Evolutionary conservation across 2,329 filamentous ascomycete species (phyloP).

Genomic region (Fusarium continuum): DNA sequence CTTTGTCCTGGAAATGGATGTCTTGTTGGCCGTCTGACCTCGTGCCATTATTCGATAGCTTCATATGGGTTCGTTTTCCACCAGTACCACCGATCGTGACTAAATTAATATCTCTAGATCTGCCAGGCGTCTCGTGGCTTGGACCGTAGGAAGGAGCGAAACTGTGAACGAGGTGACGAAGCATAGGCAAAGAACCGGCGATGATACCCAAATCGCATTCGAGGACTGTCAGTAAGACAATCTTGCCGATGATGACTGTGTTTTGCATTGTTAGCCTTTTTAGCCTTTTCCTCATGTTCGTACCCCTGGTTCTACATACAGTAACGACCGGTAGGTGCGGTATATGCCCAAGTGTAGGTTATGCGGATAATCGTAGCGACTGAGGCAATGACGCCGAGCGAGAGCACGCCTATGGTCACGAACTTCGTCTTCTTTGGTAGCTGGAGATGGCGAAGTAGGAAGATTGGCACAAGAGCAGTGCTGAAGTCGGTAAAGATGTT

Average conservation of each 20-base stretch:
- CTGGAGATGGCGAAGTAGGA: conserved; percentile 26
- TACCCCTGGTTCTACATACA: background rate
- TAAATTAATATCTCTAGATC: conserved; percentile 24
- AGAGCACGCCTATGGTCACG: conserved; percentile 22
- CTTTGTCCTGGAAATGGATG: conserved; percentile 26
- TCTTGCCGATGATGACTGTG: conserved; percentile 32
- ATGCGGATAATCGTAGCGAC: conserved; percentile 35
- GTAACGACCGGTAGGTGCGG: background rate
- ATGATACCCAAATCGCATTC: conserved; percentile 42
- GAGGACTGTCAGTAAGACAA: conserved; percentile 38
- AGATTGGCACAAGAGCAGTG: conserved; percentile 16
- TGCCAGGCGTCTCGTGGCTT: conserved; percentile 7
- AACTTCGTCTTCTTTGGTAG: background rate
- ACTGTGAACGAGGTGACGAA: conserved; percentile 33
- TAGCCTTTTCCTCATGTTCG: background rate
- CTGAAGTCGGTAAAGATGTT: conserved; percentile 30
- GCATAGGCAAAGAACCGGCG: conserved; percentile 39
- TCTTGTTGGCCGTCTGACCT: conserved; percentile 4
- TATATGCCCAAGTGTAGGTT: conserved; percentile 30
- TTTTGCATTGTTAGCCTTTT: background rate
- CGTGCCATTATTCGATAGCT: conserved; percentile 6
- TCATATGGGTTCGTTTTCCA: conserved; percentile 14
- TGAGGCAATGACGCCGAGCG: conserved; percentile 24
- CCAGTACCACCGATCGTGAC: conserved; percentile 24
- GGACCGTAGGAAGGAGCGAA: conserved; percentile 15